These are phyloP conservation scores for Phaeomoniella chlamydospora DNA, from an alignment of 2,329 filamentous ascomycete genomes.

Conservation along the genomic window DNA sequence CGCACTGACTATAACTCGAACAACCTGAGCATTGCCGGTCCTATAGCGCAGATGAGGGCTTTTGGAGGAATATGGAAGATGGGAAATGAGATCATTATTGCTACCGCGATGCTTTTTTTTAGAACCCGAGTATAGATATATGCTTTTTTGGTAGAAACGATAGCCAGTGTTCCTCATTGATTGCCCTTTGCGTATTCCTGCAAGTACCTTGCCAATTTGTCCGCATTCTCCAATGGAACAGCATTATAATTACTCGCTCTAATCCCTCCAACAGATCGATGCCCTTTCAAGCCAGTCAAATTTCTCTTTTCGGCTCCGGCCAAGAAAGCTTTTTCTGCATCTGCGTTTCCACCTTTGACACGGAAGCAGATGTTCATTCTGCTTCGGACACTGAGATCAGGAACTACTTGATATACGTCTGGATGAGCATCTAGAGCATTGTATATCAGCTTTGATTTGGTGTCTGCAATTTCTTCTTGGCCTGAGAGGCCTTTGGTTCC, in stretches of 20 bases:
- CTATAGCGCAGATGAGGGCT: too few species aligned
- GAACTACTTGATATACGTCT: constrained; percentile 63
- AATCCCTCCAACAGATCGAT: constrained; percentile 75
- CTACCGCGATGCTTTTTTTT: too few species aligned
- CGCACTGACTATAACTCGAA: too few species aligned
- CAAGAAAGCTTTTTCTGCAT: constrained; percentile 69
- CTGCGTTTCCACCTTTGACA: constrained; percentile 36
- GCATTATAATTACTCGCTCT: constrained; percentile 84
- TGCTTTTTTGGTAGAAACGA: too few species aligned
- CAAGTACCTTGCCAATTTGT: constrained; percentile 27
- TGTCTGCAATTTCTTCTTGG: constrained; percentile 57
- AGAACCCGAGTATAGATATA: too few species aligned
- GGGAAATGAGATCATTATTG: too few species aligned
- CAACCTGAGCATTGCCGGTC: too few species aligned
- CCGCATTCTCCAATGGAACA: constrained; percentile 38
- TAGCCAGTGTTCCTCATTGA: too few species aligned
- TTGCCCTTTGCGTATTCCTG: constrained; percentile 36
- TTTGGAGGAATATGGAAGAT: too few species aligned
- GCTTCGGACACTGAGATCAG: constrained; percentile 60
- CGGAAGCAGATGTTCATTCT: constrained; percentile 95
- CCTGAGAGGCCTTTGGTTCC: constrained; percentile 55
- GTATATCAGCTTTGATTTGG: constrained; percentile 70
- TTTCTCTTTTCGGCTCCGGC: constrained; percentile 53
- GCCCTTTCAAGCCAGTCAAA: constrained; percentile 73
- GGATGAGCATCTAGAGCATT: constrained; percentile 58